These are phyloP conservation scores for Phaeosphaeriaceae sp. DNA, from an alignment of 2,329 filamentous ascomycete genomes.

Conservation along the genomic window DNA sequence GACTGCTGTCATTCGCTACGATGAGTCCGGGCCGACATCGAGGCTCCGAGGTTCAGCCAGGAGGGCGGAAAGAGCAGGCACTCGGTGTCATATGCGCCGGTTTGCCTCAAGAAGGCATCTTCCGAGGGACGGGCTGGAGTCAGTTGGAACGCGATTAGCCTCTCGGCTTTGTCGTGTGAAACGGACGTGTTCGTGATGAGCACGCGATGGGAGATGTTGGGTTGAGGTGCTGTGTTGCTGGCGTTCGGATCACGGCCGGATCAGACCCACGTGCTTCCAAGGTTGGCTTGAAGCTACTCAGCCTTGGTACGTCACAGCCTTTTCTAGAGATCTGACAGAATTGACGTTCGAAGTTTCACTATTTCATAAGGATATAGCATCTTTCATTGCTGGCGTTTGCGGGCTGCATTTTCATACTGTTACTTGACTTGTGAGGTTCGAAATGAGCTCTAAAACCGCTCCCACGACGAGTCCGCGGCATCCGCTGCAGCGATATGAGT, in stretches of 20 bases:
- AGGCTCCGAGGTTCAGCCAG: constrained; percentile 12
- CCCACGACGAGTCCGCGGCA: constrained; percentile 53
- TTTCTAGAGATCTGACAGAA: neutral
- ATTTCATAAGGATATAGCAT: neutral
- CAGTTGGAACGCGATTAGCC: neutral
- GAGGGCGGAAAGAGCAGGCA: constrained; percentile 6
- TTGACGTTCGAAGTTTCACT: neutral
- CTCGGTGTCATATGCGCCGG: constrained; percentile 5
- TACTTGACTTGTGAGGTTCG: neutral
- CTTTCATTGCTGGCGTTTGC: neutral
- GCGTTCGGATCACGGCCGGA: neutral
- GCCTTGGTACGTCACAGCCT: constrained; percentile 15
- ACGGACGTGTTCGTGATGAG: neutral
- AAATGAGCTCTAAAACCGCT: constrained; percentile 22
- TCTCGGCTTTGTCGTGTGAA: neutral
- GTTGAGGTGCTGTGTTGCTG: neutral
- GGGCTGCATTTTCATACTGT: neutral
- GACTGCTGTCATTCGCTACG: constrained; percentile 12
- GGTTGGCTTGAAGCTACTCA: neutral
- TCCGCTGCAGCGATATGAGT: constrained; percentile 69
- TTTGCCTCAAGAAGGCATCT: neutral
- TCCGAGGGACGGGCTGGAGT: neutral
- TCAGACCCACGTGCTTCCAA: constrained; percentile 18
- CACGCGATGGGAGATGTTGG: neutral
- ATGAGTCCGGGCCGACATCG: neutral